Evolutionary conservation across 176 grass and related monocot genomes (phyloP).

Genomic region (Ampelocalamus luodianensis): DNA sequence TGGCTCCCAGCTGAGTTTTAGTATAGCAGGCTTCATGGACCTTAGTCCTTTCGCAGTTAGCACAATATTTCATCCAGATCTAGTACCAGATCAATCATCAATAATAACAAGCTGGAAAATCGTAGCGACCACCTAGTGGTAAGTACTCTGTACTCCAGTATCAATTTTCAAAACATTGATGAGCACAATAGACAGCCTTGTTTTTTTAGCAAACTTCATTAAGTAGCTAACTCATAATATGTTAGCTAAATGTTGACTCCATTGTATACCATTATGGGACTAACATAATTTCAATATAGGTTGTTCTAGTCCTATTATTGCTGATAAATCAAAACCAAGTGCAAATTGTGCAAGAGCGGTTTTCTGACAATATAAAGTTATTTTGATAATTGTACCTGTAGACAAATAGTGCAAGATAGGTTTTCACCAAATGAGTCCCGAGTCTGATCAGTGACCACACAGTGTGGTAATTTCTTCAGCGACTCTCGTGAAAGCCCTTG

Average conservation of each 20-base stretch:
- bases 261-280: neutral
- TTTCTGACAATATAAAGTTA: neutral
- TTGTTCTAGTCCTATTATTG: neutral
- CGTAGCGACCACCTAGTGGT: neutral
- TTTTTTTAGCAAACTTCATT: neutral
- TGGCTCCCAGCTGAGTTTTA: neutral
- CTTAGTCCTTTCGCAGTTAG: neutral
- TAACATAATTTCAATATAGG: neutral
- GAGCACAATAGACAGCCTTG: neutral
- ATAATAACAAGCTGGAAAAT: constrained; percentile 12
- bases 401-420: constrained; percentile 71
- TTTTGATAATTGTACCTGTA: constrained; percentile 62
- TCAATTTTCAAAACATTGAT: constrained; percentile 11
- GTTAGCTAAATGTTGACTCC: neutral
- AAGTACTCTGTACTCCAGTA: neutral
- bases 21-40: neutral
- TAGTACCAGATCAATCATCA: constrained; percentile 13
- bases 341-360: neutral
- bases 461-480: constrained; percentile 66
- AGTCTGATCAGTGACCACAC: constrained; percentile 58
- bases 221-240: neutral
- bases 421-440: constrained; percentile 53
- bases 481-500: constrained; percentile 68
- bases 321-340: neutral
- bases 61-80: neutral